phyloP scores from a whole-genome alignment of 257 asterid genomes.

The Ilex asprella region DNA sequence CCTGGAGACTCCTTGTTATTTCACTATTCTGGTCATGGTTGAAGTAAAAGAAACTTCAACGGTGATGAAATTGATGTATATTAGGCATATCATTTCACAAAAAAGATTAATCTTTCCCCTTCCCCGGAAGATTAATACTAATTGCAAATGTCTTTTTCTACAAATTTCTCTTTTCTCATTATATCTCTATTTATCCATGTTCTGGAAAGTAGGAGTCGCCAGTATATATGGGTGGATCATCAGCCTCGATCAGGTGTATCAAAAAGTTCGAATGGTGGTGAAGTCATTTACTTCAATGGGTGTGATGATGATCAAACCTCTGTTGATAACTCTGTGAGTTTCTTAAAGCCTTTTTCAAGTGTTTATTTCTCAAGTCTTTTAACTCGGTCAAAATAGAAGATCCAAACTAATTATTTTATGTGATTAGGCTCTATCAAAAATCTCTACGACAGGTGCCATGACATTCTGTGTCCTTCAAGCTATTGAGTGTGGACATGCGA shows the following conservation, averaged over 20 bases:
- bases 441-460: slow-evolving; percentile 96
- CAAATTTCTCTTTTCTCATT: too few species aligned
- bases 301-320: slow-evolving; percentile 95
- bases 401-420: slow-evolving; percentile 12
- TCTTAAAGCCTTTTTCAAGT: not conserved
- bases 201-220: slow-evolving; percentile 57
- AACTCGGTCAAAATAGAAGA: slow-evolving; percentile 5
- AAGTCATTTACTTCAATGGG: slow-evolving; percentile 84
- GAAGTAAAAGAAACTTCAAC: too few species aligned
- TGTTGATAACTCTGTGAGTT: slow-evolving; percentile 86
- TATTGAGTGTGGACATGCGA: slow-evolving; percentile 74
- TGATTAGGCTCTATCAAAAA: slow-evolving; percentile 75
- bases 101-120: too few species aligned
- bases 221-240: slow-evolving; percentile 91
- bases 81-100: too few species aligned
- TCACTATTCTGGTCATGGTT: too few species aligned
- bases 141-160: too few species aligned
- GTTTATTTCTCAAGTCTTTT: too few species aligned
- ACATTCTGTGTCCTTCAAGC: slow-evolving; percentile 96
- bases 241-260: slow-evolving; percentile 81
- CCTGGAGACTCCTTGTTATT: too few species aligned
- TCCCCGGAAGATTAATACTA: too few species aligned
- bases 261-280: slow-evolving; percentile 93
- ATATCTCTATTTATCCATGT: not conserved
- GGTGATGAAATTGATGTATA: too few species aligned